Base-by-base conservation (phyloP, 371 early-diverging fungal genomes). In the Umbelopsis sp. region DNA sequence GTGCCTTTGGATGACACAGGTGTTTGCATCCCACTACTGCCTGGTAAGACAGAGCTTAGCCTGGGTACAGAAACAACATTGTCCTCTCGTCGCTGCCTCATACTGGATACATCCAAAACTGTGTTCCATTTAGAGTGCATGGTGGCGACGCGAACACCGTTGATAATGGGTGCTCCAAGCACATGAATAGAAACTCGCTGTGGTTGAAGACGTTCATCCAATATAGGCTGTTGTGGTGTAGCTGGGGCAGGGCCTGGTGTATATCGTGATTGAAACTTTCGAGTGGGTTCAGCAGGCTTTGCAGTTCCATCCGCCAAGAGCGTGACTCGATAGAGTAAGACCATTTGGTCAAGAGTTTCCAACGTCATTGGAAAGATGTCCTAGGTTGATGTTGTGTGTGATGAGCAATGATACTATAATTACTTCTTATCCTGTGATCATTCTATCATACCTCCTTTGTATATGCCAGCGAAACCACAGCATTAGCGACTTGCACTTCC, bases 91-190 rank as follows among this genome's bases (percentile, higher is more conserved):
- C 70, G 79, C 52, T 86, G 85, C 11, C 85, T 75, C 68, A 86
- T 69, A n/a, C 81, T 76, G 4, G 80, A 75, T 0, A 88, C 86
- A 70, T 89, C 90, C 69, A 91, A 63, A 79, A 82, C 82, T n/a
- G 87, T 87, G 64, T 89, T 86, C 90, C 90, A 90, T 67, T 87
- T 85, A 0, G 89, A 89, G 48, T 84, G 80, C 71, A 91, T 84
- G 22, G 78, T 70, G 44, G 81, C 79, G 6, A 83, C 84, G 0
- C 76, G 74, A 45, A 84, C 74, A 1, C 87, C 86, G 45, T 86
- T 76, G 22, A 88, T 73, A 14, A 86, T 71, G n/a, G 90, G 88
- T 0, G 81, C 72, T 2, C 87, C 87, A 22, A 77, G 78, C 1
- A 86, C 84, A 44, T 87, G 79, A 65, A 89, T 89, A 3, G 87